These are phyloP conservation scores for Lumnitzera littorea DNA, from an alignment of 345 rosid genomes.

Conservation along the genomic window DNA sequence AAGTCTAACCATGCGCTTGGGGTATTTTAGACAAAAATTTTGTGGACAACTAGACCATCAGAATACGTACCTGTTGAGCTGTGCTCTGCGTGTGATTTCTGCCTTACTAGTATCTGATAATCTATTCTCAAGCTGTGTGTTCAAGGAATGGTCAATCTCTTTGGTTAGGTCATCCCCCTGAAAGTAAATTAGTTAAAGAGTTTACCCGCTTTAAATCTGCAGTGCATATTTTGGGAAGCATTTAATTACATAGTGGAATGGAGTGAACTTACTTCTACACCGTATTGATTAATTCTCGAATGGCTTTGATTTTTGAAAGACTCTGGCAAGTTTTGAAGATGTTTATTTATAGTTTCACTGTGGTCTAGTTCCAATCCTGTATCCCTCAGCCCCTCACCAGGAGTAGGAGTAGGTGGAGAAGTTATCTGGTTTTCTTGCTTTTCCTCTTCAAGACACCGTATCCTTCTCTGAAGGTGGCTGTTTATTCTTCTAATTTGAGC, in stretches of 20 bases:
- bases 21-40: too few relatives aligned
- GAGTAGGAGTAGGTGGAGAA: conserved; percentile 25
- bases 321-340: too few relatives aligned
- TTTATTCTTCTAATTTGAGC: conserved; percentile 46
- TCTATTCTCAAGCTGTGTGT: conserved; percentile 37
- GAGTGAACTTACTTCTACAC: conserved; percentile 4
- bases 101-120: conserved; percentile 53
- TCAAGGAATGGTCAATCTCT: conserved; percentile 23
- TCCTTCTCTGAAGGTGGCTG: conserved; percentile 45
- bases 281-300: too few relatives aligned
- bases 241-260: conserved; percentile 1
- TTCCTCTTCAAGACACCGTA: conserved; percentile 41
- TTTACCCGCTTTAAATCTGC: not conserved
- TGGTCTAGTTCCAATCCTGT: conserved; percentile 11
- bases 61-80: conserved; percentile 41
- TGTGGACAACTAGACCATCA: too few relatives aligned
- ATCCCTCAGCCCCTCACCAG: conserved; percentile 19
- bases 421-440: conserved; percentile 32
- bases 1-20: too few relatives aligned
- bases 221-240: not conserved
- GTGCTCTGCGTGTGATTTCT: conserved; percentile 42
- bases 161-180: conserved; percentile 22
- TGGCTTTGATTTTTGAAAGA: too few relatives aligned
- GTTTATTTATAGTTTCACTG: too few relatives aligned
- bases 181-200: not conserved